Evolutionary conservation across 495 filamentous ascomycete species (phyloP), one percentile per base, ranked within the genome.

Genomic region (Penicillium paradoxum): DNA sequence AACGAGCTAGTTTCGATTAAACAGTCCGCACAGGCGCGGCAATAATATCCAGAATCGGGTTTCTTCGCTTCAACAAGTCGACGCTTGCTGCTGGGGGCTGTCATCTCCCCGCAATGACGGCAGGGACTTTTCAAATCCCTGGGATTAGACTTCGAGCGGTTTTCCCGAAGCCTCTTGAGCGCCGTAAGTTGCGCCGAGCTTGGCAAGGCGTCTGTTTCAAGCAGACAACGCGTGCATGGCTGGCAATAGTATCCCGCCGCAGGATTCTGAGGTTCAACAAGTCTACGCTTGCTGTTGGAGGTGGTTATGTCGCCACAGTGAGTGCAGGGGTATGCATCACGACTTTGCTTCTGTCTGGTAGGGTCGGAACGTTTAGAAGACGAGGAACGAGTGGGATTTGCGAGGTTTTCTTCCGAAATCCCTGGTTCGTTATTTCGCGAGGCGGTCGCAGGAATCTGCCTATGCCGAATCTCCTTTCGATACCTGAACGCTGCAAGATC

Each of bases 181-280:
- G 49, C 39, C 11, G 18, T 30, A 15, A 51, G 10, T 32, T 43
- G 29, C 7, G 13, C 39, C 0, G 38, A 15, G 27, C 24, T 42
- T 2, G 49, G 49, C 30, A 51, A 27, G 14, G 18, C 19, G 13
- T 51, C 38, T 6, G 34, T 49, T 34, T 43, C 38, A 18, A 51
- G 37, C 11, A 51, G 21, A 1, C 38, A 17, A 14, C 49, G 19
- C 14, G 49, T 15, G 11, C 49, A 51, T 22, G 49, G 39, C 19
- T 42, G 49, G 30, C 49, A 51, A 10, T 51, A 51, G 22, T 51
- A 51, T 10, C 49, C 49, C 9, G 38, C 38, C 11, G 49, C 40
- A 6, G 49, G 39, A 27, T 51, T 41, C 8, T 14, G 38, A 1
- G 38, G 18, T 5, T 41, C 37, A 18, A 51, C 49, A 10, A 34